phyloP scores from a whole-genome alignment of 495 filamentous ascomycete genomes.

The Annulohypoxylon nitens region DNA sequence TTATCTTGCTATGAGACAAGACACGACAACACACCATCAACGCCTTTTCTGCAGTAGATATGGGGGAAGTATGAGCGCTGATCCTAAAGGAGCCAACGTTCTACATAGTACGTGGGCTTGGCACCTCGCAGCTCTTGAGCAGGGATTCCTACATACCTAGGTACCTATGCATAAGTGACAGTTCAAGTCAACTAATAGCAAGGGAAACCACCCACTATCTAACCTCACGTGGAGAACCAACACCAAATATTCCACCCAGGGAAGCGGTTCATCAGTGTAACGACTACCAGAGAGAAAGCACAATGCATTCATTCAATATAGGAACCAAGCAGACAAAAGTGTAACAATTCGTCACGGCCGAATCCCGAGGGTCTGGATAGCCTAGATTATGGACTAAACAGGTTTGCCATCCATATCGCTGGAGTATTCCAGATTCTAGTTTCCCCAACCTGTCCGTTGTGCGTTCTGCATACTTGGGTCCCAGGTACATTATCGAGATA shows the following conservation, averaged over 20 bases:
- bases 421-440: constrained; percentile 10
- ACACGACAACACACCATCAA: constrained; percentile 29
- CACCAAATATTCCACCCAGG: constrained; percentile 33
- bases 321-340: constrained; percentile 25
- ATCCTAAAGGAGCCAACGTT: constrained; percentile 36
- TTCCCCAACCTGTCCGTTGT: background rate
- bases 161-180: constrained; percentile 33
- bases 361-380: constrained; percentile 42
- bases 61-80: constrained; percentile 30
- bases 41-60: constrained; percentile 25
- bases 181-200: constrained; percentile 22
- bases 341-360: constrained; percentile 21
- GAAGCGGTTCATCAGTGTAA: constrained; percentile 30
- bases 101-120: constrained; percentile 24
- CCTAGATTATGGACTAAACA: constrained; percentile 26
- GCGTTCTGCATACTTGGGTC: background rate
- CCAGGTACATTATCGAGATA: constrained; percentile 8
- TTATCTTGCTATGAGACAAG: constrained; percentile 24
- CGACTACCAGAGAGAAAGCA: constrained; percentile 26
- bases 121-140: constrained; percentile 34
- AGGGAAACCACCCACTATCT: constrained; percentile 30
- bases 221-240: constrained; percentile 33
- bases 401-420: constrained; percentile 25
- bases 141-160: constrained; percentile 25
- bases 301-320: constrained; percentile 33